Base-by-base conservation (phyloP, 371 early-diverging fungal genomes). In the Aphelidium insulamus region DNA sequence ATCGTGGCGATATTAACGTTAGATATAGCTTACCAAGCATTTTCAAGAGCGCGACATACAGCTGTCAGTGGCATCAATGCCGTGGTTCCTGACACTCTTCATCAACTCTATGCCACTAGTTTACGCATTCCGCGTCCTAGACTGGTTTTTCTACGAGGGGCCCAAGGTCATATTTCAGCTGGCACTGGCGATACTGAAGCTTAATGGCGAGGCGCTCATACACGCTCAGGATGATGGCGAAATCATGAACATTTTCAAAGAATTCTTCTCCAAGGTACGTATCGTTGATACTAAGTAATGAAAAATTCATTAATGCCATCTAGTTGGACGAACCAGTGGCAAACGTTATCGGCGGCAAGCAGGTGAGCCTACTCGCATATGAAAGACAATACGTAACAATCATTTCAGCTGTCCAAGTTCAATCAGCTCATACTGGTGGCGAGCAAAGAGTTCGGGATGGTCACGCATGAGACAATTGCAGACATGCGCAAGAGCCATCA, bases 11-110 rank as follows among this genome's bases (percentile, higher is more conserved):
- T 26, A 21, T 34, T 1, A n/a, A 52, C 14, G n/a, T n/a, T n/a
- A n/a, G n/a, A n/a, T n/a, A n/a, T n/a, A n/a, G n/a, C 50, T 91
- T 30, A 61, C 68, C 36, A 62, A 62, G 3, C 84, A 85, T 48
- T 67, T 85, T 22, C 73, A 73, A 30, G 64, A 68, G 40, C 59
- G 70, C 18, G 88, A 88, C 47, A 82, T 92, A 21, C 88, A 91
- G 49, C 63, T 95, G 5, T 86, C 90, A 0, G 82, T 90, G 2
- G 87, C 84, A 3, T 87, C 83, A 37, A 45, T 92, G 30, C 87
- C 91, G 3, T 91, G 92, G 95, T 88, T 95, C 51, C 57, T 95
- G 33, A 81, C 84, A 28, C 52, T 95, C 21, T 95, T 72, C 43
- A 73, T 91, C 52, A 90, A 87, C 52, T 75, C 85, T 1, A 72